Percentiles rank a stretch among this genome's conserved stretches.
These are phyloP conservation scores for Rhodotorula diobovata DNA, from an alignment of 768 basidiomycete genomes.

Conservation along the genomic window DNA sequence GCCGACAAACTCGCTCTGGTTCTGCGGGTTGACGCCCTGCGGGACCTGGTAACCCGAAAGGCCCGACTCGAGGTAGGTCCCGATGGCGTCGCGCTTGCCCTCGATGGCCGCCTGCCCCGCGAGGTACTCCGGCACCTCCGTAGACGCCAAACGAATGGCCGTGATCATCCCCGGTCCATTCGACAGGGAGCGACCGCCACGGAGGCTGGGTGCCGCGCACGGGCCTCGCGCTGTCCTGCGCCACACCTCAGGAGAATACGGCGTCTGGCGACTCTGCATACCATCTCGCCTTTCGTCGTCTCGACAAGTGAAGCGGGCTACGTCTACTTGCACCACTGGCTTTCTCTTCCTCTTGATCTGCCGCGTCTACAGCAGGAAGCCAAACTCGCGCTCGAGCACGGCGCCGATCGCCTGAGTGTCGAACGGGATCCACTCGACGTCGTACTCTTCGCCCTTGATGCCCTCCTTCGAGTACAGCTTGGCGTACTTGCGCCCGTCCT, in stretches of 20 bases:
- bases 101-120: conserved; percentile 42
- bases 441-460: conserved; percentile 22
- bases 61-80: conserved; percentile 47
- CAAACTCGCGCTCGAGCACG: conserved; percentile 21
- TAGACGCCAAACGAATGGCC: too few relatives aligned
- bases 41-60: conserved; percentile 48
- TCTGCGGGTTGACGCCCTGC: conserved; percentile 38
- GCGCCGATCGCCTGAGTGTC: conserved; percentile 10
- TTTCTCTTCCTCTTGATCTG: too few relatives aligned
- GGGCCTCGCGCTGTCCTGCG: too few relatives aligned
- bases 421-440: conserved; percentile 27
- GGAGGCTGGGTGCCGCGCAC: too few relatives aligned
- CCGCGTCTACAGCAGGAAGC: not conserved
- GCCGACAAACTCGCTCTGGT: conserved; percentile 43
- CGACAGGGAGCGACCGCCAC: too few relatives aligned
- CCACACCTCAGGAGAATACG: too few relatives aligned
- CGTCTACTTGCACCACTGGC: too few relatives aligned
- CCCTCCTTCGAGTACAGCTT: conserved; percentile 35
- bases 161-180: too few relatives aligned
- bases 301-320: too few relatives aligned
- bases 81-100: conserved; percentile 47
- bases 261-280: too few relatives aligned
- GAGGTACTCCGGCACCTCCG: too few relatives aligned
- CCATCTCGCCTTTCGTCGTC: too few relatives aligned
- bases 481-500: conserved; percentile 18